Percentiles rank a stretch among this genome's conserved stretches.
Evolutionary conservation across 2,329 filamentous ascomycete genomes (phyloP).

Genomic region (Fusarium acutatum): DNA sequence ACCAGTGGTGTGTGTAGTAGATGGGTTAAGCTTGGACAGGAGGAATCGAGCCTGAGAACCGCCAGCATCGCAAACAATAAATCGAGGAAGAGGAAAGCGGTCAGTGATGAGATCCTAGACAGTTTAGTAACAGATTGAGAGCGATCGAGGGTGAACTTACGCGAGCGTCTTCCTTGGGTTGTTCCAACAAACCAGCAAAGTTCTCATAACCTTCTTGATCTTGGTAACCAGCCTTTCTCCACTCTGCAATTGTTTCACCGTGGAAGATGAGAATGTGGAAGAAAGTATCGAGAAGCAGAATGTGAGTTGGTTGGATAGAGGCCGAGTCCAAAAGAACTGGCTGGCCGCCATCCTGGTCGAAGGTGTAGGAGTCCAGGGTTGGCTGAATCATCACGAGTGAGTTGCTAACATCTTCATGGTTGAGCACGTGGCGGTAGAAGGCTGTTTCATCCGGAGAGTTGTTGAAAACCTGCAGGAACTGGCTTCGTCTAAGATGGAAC

Average conservation of each 20-base stretch:
- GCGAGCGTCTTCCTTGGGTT: conserved; percentile 95
- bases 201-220: conserved; percentile 99
- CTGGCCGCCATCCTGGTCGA: conserved; percentile 91
- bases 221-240: conserved; percentile 97
- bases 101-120: conserved; percentile 91
- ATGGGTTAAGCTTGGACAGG: conserved; percentile 95
- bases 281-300: conserved; percentile 95
- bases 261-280: conserved; percentile 99
- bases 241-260: conserved; percentile 96
- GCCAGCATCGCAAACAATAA: conserved; percentile 98
- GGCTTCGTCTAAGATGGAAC: conserved; percentile 97
- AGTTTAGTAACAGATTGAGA: conserved; percentile 23
- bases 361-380: conserved; percentile 95
- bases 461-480: conserved; percentile 99
- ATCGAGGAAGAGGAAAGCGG: conserved; percentile 95
- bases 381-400: conserved; percentile 99
- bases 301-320: conserved; percentile 93
- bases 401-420: conserved; percentile 96
- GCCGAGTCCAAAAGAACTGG: conserved; percentile 96
- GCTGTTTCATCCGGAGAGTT: conserved; percentile 99
- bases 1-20: conserved; percentile 93
- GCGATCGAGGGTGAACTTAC: conserved; percentile 59
- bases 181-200: conserved; percentile 85
- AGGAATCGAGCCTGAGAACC: conserved; percentile 98
- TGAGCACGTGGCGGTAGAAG: conserved; percentile 97